Evolutionary conservation across 2,329 filamentous ascomycete species (phyloP).

Genomic region (Camillea tinctor): DNA sequence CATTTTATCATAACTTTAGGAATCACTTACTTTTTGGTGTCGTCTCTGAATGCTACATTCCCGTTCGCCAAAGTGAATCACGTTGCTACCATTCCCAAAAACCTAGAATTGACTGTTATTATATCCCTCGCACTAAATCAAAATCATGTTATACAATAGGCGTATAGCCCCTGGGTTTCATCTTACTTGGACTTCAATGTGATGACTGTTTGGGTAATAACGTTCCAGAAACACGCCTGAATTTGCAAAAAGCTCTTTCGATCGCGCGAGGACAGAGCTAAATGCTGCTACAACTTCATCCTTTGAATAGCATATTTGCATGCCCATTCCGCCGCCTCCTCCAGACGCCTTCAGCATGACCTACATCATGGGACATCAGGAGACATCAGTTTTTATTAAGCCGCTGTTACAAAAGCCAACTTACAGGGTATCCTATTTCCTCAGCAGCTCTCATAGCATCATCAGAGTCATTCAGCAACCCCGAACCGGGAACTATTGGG

Average conservation of each 20-base stretch:
- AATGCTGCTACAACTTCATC: conserved; percentile 45
- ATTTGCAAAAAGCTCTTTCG: conserved; percentile 59
- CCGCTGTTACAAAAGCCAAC: too few relatives aligned
- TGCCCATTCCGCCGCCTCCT: conserved; percentile 61
- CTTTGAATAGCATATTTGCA: conserved; percentile 53
- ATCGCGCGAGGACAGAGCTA: conserved; percentile 54
- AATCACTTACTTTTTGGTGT: conserved; percentile 56
- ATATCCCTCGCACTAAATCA: conserved; percentile 58
- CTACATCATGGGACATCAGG: too few relatives aligned
- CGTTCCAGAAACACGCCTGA: conserved; percentile 63
- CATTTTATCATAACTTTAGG: background rate
- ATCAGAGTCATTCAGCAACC: conserved; percentile 34
- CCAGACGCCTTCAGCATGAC: conserved; percentile 61
- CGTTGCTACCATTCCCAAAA: conserved; percentile 59
- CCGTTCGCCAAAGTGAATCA: conserved; percentile 60
- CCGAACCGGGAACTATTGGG: conserved; percentile 34
- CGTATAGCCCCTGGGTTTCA: background rate
- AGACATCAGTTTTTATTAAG: too few relatives aligned
- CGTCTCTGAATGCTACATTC: conserved; percentile 67
- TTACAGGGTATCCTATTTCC: conserved; percentile 36
- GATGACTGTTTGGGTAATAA: conserved; percentile 40
- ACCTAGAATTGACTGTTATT: conserved; percentile 32
- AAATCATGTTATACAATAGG: background rate
- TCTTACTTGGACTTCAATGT: conserved; percentile 58
- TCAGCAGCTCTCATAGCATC: conserved; percentile 53